Evolutionary conservation across 345 rosid species (phyloP), one percentile per base, ranked within the genome.

Genomic region (Punica granatum): DNA sequence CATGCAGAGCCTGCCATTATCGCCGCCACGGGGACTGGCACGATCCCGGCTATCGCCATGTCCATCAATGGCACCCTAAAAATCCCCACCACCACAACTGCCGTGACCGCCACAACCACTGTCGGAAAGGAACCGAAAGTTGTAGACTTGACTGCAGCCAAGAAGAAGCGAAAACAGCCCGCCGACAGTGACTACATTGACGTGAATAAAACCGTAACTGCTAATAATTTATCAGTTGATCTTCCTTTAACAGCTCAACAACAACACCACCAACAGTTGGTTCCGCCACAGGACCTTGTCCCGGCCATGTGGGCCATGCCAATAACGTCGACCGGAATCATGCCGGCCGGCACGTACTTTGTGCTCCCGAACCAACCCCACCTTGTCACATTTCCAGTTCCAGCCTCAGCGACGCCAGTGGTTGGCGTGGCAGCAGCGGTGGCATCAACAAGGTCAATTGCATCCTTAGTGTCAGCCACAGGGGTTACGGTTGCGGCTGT

Each of bases 231-330:
- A 0, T 74, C 91, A 37, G 83, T 86, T 39, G 73, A 85, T 28
- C 87, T n/a, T n/a, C n/a, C 91, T 30, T 90, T 89, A 0, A 63
- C 85, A 26, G 46, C 85, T 25, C 73, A 48, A 67, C 59, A 6
- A 31, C n/a, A n/a, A n/a, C n/a, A n/a, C n/a, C 53, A 26, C 36
- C 73, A 32, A 65, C 59, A 39, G 11, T 63, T 13, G 74, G 90
- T 14, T 13, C 48, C 64, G 25, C 72, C 66, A 7, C 95, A 80
- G 73, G 92, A 91, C n/a, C 68, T 92, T 70, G 78, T 87, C 69
- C 93, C n/a, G n/a, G n/a, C 96, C 9, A 76, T 89, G 86, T 89
- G 93, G 93, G 92, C 98, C 46, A 78, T 92, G 70, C 96, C 90
- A 1, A 78, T 92, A 68, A 90, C 90, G 2, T 80, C 94, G 14